Conservation (phyloP, 805 yeast genomes). For the Pichia cabralensis region DNA sequence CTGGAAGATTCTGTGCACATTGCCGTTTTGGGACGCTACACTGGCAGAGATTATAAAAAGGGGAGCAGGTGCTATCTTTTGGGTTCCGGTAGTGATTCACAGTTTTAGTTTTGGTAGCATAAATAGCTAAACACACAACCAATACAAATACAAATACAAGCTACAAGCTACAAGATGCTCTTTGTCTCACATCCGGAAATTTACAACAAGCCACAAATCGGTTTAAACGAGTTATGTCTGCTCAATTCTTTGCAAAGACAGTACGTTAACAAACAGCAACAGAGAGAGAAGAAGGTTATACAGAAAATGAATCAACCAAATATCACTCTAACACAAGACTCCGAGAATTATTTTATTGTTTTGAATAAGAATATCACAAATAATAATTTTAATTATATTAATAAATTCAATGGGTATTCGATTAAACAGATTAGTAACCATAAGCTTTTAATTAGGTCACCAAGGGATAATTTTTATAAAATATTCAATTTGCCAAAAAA, state of each 20-base stretch:
- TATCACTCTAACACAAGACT: slow-evolving; percentile 13
- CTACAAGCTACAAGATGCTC: too few species aligned
- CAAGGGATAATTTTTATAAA: slow-evolving; percentile 15
- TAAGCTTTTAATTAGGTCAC: slow-evolving; percentile 16
- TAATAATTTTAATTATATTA: slow-evolving; percentile 3
- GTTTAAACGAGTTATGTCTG: slow-evolving; percentile 4
- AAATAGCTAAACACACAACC: too few species aligned
- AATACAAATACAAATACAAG: too few species aligned
- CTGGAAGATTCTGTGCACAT: too few species aligned
- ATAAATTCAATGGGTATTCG: slow-evolving; percentile 17
- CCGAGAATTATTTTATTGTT: slow-evolving; percentile 16
- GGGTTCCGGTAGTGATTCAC: too few species aligned
- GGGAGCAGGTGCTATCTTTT: too few species aligned
- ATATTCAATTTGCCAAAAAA: slow-evolving; percentile 18
- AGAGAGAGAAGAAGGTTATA: slow-evolving; percentile 5
- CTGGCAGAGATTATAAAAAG: too few species aligned
- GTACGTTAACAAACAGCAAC: slow-evolving; percentile 6
- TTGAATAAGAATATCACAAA: slow-evolving; percentile 11
- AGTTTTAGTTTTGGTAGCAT: too few species aligned
- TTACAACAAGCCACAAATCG: too few species aligned
- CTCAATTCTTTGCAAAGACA: slow-evolving; percentile 5
- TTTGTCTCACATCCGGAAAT: too few species aligned
- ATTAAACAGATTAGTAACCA: slow-evolving; percentile 12
- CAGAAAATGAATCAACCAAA: slow-evolving; percentile 7
- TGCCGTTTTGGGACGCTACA: too few species aligned